Evolutionary conservation across 2,329 filamentous ascomycete species (phyloP), one percentile per base, ranked within the genome.

Genomic region (Tolypocladium sp.): DNA sequence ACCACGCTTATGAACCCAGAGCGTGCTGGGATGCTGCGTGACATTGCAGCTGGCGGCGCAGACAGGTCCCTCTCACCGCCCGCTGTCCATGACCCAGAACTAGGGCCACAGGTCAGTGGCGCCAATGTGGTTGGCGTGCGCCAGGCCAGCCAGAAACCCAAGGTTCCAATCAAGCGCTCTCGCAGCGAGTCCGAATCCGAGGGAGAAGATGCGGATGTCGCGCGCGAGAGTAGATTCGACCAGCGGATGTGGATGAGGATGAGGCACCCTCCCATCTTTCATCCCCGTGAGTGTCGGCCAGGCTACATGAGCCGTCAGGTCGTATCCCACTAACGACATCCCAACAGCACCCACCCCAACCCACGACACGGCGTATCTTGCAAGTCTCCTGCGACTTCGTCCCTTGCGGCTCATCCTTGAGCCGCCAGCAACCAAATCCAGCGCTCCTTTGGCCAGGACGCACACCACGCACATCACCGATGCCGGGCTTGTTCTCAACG

Each of bases 1-100:
- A 54, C 1, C 37, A 57, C 46, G 3, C 41, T 13, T 3, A 67
- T 70, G 64, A 70, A 70, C 52, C 69, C 68, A 37, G 66, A 69
- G 59, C 66, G 69, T 17, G 63, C 54, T 8, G 57, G 55, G 51
- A 68, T 68, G 67, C 63, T 70, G 40, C 44, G 60, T 12, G 56
- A 63, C 12, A 62, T 55, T 46, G 62, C 63, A 15, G 55, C 41
- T 22, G 41, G 41, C 20, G 20, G 33, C 46, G 41, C 27, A 35
- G 55, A 41, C 49, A 38, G 17, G 27, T 57, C 57, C 56, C 37
- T 44, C 52, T 55, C 53, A 57, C 49, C 27, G 56, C 46, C 41
- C 27, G 27, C n/a, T 13, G 30, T 5, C 15, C 12, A 56, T n/a
- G n/a, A 20, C 22, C 22, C 25, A n/a, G 15, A 25, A 6, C 15